Base-by-base conservation (phyloP, 2,329 filamentous ascomycete species). In the Mycosphaerelloides madeirae region DNA sequence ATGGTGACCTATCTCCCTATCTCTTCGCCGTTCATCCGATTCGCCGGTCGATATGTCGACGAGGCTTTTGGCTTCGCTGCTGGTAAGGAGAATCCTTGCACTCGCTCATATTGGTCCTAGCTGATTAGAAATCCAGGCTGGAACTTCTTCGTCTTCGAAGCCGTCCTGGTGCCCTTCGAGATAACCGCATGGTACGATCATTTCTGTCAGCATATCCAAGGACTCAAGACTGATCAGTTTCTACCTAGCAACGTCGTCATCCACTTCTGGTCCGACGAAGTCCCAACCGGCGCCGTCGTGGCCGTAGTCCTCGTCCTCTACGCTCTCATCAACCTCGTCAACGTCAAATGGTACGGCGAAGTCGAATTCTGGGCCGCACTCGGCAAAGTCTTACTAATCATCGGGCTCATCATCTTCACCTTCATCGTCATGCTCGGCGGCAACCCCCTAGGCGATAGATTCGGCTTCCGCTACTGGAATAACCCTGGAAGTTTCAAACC, bases 341-440 rank as follows among this genome's bases (percentile, higher is more conserved):
- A 82, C 1, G 84, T 89, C 14, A 74, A 83, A 52, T 87, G 76
- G 74, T 89, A 86, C 46, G 85, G 85, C 34, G 84, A 88, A 65
- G 78, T 81, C 0, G 87, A 93, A 61, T 93, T 94, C 59, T 78
- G 78, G 69, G 79, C 50, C 12, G 49, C 52, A 8, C 29, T 55
- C 83, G 15, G 67, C 46, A 72, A 89, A 62, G 77, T 88, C 2
- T 55, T 89, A 2, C 73, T 89, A 39, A 85, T 86, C 48, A 66
- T 88, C 29, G 84, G 79, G 1, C 73, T 91, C 39, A 76, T 90
- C 54, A 57, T 80, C 51, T 90, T 87, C 68, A 91, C 87, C 2
- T 87, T 95, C 59, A 75, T 94, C 52, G 80, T 81, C 52, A 91
- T 93, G 83, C 69, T 93, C 1, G 88, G 60, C 13, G 88, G 85